phyloP scores from a whole-genome alignment of 2,329 filamentous ascomycete species.

The Didymella arachidicola region DNA sequence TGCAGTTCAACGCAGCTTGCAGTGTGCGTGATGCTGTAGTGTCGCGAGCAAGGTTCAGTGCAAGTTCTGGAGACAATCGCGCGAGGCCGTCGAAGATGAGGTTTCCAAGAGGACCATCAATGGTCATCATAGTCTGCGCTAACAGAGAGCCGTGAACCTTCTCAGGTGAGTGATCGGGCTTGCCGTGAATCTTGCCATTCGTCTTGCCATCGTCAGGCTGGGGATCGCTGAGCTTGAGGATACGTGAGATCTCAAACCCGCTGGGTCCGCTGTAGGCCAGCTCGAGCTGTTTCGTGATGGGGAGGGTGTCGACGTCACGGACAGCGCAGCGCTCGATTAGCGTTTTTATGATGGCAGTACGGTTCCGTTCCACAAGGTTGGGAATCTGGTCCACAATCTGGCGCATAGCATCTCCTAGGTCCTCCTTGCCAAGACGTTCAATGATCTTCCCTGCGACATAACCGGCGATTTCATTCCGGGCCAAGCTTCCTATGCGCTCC shows the following conservation, averaged over 20 bases:
- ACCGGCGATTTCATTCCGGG: constrained; percentile 87
- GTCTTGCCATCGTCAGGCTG: constrained; percentile 49
- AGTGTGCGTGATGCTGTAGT: constrained; percentile 66
- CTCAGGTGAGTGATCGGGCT: constrained; percentile 50
- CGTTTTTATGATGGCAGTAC: constrained; percentile 80
- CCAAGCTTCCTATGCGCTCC: constrained; percentile 77
- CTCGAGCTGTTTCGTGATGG: constrained; percentile 65
- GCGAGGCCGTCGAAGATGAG: constrained; percentile 71
- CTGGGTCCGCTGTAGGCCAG: constrained; percentile 62
- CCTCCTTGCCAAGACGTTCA: constrained; percentile 84
- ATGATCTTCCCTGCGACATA: constrained; percentile 87
- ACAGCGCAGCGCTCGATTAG: constrained; percentile 83
- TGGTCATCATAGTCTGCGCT: constrained; percentile 78
- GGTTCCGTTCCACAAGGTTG: constrained; percentile 74
- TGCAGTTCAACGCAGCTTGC: constrained; percentile 67
- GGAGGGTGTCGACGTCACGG: constrained; percentile 66
- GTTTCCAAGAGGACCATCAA: constrained; percentile 72
- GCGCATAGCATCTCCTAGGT: constrained; percentile 75
- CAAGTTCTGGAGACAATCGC: constrained; percentile 59
- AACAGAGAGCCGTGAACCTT: constrained; percentile 85
- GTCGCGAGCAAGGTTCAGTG: constrained; percentile 71
- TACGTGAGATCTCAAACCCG: constrained; percentile 64
- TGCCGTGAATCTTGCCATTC: constrained; percentile 34
- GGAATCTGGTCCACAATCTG: constrained; percentile 76
- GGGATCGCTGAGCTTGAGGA: constrained; percentile 65